Conservation (phyloP, 495 filamentous ascomycete genomes). For the Lepidopterella palustris region DNA sequence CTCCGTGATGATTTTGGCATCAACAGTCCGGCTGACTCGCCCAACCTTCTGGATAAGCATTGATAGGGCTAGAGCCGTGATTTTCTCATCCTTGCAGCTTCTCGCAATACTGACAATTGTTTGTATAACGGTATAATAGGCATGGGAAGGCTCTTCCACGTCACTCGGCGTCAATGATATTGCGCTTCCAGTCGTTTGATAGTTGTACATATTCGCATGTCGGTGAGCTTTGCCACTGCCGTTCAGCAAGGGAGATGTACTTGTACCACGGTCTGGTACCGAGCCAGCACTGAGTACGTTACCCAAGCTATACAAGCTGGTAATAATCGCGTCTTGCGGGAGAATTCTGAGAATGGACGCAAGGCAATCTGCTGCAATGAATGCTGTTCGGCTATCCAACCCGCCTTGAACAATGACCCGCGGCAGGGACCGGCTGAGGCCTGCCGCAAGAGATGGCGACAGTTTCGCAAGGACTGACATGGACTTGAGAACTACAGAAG, state of each 20-base stretch:
- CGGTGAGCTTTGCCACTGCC: conserved; percentile 12
- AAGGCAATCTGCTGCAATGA: conserved; percentile 71
- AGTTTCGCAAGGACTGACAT: conserved; percentile 73
- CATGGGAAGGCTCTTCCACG: conserved; percentile 65
- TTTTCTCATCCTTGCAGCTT: conserved; percentile 77
- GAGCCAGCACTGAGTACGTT: conserved; percentile 75
- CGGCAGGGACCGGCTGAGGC: conserved; percentile 72
- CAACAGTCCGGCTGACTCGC: conserved; percentile 67
- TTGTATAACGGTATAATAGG: conserved; percentile 76
- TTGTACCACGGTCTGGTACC: conserved; percentile 34
- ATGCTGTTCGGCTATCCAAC: conserved; percentile 56
- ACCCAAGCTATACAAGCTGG: conserved; percentile 86
- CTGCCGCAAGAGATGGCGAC: conserved; percentile 63
- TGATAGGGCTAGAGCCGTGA: conserved; percentile 87
- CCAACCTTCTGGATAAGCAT: conserved; percentile 92
- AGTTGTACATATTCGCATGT: conserved; percentile 37
- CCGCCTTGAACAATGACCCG: conserved; percentile 76
- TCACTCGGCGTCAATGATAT: conserved; percentile 64
- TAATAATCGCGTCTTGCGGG: conserved; percentile 88
- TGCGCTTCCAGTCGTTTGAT: conserved; percentile 63
- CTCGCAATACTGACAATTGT: conserved; percentile 82
- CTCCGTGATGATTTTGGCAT: conserved; percentile 76
- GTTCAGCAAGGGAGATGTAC: conserved; percentile 27
- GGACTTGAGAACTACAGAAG: conserved; percentile 67
- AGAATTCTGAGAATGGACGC: conserved; percentile 70